Evolutionary conservation across 2,329 filamentous ascomycete genomes (phyloP).

Genomic region (Botrytis fabae): DNA sequence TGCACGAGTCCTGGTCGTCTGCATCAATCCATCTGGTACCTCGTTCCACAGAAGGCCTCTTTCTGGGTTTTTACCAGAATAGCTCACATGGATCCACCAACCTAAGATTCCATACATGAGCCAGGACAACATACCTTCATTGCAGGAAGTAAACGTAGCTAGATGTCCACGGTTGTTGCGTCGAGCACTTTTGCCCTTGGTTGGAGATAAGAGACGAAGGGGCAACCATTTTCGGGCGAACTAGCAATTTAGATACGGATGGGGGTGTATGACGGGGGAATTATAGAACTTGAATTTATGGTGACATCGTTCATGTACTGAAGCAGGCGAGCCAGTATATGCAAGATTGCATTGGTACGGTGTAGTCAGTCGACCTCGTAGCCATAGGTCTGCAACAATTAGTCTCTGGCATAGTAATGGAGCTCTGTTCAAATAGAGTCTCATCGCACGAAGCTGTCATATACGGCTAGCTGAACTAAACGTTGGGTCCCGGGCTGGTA

Average conservation of each 20-base stretch:
- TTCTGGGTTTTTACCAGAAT: slow-evolving; percentile 2
- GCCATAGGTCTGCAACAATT: neutral
- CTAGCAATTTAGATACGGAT: neutral
- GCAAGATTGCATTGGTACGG: neutral
- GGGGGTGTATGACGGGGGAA: neutral
- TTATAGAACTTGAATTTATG: neutral
- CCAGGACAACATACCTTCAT: neutral
- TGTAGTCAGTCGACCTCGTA: neutral
- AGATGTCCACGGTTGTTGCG: neutral
- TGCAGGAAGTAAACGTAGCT: neutral
- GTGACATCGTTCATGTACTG: neutral
- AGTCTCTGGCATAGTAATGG: neutral
- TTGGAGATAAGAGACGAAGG: neutral
- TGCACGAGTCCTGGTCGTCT: slow-evolving; percentile 10
- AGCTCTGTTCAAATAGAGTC: neutral
- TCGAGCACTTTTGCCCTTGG: neutral
- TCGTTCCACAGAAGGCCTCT: slow-evolving; percentile 16
- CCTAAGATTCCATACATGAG: slow-evolving; percentile 3
- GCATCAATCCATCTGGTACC: slow-evolving; percentile 13
- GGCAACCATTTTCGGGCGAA: neutral
- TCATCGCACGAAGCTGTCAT: neutral
- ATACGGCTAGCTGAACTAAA: neutral
- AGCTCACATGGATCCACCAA: slow-evolving; percentile 6
- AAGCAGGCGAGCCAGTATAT: neutral
- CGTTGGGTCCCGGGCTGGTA: neutral